A percentile compares a stretch with the other conserved stretches of the same genome.
Conservation (phyloP, 139 green algal species). For the Chlorella sp. region DNA sequence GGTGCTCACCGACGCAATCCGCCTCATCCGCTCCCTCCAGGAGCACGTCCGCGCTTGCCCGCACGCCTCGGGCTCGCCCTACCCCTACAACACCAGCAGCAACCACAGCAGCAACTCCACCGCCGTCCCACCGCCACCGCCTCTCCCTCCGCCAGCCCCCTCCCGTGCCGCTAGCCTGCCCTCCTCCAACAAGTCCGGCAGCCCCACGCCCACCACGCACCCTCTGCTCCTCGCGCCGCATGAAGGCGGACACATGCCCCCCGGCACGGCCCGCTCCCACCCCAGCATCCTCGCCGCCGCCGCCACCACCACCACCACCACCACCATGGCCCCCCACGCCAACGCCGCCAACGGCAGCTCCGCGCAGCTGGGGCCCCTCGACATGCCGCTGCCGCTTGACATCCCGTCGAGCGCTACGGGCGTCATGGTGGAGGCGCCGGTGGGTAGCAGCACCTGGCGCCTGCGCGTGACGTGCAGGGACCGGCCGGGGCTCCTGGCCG, state of each 20-base stretch:
- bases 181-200: too few species aligned
- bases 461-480: background rate
- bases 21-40: conserved; percentile 41
- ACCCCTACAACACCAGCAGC: too few species aligned
- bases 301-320: background rate
- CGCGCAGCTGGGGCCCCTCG: too few species aligned
- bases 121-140: too few species aligned
- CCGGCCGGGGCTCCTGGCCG: conserved; percentile 2
- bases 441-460: background rate
- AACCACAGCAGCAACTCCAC: background rate
- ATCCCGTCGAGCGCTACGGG: background rate
- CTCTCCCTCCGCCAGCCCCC: too few species aligned
- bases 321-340: background rate
- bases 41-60: conserved; percentile 5
- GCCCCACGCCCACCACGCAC: too few species aligned
- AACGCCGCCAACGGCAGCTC: background rate
- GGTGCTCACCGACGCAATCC: conserved; percentile 56
- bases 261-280: background rate
- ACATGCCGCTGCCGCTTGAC: background rate
- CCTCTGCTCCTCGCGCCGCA: too few species aligned
- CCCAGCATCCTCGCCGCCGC: background rate
- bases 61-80: too few species aligned
- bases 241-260: background rate
- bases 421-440: conserved; percentile 3
- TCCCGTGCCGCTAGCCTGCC: too few species aligned